Evolutionary conservation across 23 red algal genomes (phyloP), one percentile per base, ranked within the genome.

Genomic region (Gracilaria gracilis): DNA sequence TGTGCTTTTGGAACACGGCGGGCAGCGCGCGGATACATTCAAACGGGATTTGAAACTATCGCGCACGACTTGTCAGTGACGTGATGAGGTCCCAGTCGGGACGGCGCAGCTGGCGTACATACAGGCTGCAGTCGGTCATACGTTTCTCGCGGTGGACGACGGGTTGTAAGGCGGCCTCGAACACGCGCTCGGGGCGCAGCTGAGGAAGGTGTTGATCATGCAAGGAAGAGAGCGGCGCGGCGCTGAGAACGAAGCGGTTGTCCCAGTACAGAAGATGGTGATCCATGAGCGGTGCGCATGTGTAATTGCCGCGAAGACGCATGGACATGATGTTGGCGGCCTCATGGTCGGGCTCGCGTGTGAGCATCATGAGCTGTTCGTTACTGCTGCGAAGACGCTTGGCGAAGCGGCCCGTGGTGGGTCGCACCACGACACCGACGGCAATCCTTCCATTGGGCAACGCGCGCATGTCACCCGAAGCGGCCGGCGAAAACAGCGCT

Each of bases 81-180:
- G 76, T 72, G 25, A 92, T 82, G 19, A 57, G 46, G 11, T 92
- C 77, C 77, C 79, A 92, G 65, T 92, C 88, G 11, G 29, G 4
- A n/a, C 79, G 71, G 20, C 88, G 76, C 42, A 92, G 67, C 88
- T 92, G 88, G 34, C 88, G 75, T 12, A 92, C 77, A 40, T 92
- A 92, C 42, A 92, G 49, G 47, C 28, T 17, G 58, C 51, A 51
- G 53, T 80, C 72, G 24, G 15, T 8, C 48, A 61, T 48, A n/a
- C 23, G 67, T 23, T 39, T 48, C 50, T 54, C 39, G 13, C 38
- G 72, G 6, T 54, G n/a, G n/a, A n/a, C n/a, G n/a, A n/a, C n/a
- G n/a, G n/a, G n/a, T 7, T 27, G 69, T 17, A 75, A 27, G 4
- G 69, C 69, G 8, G 69, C 69, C 4, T 42, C 69, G 55, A 58